These are phyloP conservation scores for Plasmodium berghei DNA, from an alignment of 169 alveolate species.

Conservation along the genomic window DNA sequence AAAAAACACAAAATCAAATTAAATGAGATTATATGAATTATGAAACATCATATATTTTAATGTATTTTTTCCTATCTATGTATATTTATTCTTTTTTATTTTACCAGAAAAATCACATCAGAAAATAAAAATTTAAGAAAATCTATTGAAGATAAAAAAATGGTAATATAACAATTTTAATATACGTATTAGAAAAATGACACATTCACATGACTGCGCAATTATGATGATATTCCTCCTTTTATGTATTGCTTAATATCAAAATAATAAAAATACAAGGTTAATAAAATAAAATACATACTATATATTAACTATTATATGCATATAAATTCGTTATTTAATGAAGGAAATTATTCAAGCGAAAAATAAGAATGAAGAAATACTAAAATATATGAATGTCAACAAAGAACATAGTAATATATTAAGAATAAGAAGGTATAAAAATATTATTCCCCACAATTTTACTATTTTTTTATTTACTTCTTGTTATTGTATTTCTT, in stretches of 20 bases:
- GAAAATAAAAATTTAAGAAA: slow-evolving; percentile 68
- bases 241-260: no score
- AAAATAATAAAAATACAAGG: no score
- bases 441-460: background rate
- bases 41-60: no score
- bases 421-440: slow-evolving; percentile 63
- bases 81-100: background rate
- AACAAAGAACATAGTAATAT: slow-evolving; percentile 74
- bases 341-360: slow-evolving; percentile 42
- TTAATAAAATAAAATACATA: no score
- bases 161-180: slow-evolving; percentile 11
- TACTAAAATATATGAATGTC: slow-evolving; percentile 71
- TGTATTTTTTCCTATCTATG: no score
- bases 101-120: slow-evolving; percentile 48
- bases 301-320: no score
- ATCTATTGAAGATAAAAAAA: slow-evolving; percentile 72
- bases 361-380: slow-evolving; percentile 65
- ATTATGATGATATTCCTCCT: no score
- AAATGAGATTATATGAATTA: background rate
- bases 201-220: background rate
- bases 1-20: slow-evolving; percentile 19
- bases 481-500: background rate
- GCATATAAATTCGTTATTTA: no score
- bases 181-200: no score
- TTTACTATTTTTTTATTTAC: background rate